Conservation (phyloP, 2,329 filamentous ascomycete genomes). For the Furcasterigmium sp. region DNA sequence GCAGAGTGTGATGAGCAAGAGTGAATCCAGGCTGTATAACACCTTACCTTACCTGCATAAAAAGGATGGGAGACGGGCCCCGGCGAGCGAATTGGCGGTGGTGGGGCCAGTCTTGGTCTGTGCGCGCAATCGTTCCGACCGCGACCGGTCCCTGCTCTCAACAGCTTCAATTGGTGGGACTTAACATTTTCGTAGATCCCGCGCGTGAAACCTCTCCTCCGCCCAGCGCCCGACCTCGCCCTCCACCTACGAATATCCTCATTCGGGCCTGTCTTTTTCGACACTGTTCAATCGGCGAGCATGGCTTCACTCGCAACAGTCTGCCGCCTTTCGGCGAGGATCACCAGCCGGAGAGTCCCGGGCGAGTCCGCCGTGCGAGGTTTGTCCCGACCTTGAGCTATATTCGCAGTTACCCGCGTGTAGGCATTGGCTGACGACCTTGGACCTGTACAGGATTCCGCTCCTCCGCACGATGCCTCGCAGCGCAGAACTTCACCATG, state of each 20-base stretch:
- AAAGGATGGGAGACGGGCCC: too few species aligned
- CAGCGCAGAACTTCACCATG: slow-evolving; percentile 86
- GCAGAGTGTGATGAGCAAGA: too few species aligned
- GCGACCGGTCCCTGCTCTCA: not conserved
- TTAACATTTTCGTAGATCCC: not conserved
- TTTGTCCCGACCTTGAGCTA: slow-evolving; percentile 28
- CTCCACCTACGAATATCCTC: slow-evolving; percentile 13
- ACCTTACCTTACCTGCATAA: too few species aligned
- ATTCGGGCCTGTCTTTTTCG: slow-evolving; percentile 17
- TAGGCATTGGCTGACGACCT: slow-evolving; percentile 6
- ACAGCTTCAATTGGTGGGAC: slow-evolving; percentile 1
- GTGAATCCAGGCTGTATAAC: too few species aligned
- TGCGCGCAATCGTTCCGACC: not conserved
- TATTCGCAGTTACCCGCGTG: not conserved
- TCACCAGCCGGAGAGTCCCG: slow-evolving; percentile 48
- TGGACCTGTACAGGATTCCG: slow-evolving; percentile 49
- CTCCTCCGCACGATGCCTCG: slow-evolving; percentile 56
- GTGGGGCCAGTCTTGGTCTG: not conserved
- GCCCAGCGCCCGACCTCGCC: slow-evolving; percentile 11
- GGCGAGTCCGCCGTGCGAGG: slow-evolving; percentile 52
- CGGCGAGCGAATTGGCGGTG: too few species aligned
- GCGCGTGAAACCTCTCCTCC: slow-evolving; percentile 3
- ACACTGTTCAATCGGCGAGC: slow-evolving; percentile 10
- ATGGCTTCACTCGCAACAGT: slow-evolving; percentile 65
- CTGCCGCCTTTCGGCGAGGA: slow-evolving; percentile 58